Percentiles rank a stretch among this genome's conserved stretches.
phyloP scores from a whole-genome alignment of 2,329 filamentous ascomycete genomes.

The Monosporascus ibericus region DNA sequence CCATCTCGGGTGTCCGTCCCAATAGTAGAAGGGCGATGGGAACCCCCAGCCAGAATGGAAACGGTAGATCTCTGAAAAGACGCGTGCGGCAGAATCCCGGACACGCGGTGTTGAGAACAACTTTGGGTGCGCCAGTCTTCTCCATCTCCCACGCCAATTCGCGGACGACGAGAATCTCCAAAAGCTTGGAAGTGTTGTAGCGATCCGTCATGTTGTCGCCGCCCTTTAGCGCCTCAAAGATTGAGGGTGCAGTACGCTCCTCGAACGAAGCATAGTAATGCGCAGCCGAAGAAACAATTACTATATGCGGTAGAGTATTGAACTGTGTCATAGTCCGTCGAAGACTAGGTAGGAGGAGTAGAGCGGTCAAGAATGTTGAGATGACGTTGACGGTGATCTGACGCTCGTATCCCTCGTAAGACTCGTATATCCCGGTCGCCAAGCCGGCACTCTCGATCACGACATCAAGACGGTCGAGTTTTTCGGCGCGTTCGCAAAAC shows the following conservation, averaged over 20 bases:
- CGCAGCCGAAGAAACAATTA: slow-evolving; percentile 34
- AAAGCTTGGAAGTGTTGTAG: slow-evolving; percentile 30
- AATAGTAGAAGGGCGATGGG: slow-evolving; percentile 15
- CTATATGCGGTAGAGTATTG: slow-evolving; percentile 29
- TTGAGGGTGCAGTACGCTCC: slow-evolving; percentile 22
- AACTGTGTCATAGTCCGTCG: slow-evolving; percentile 26
- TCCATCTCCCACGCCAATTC: slow-evolving; percentile 29
- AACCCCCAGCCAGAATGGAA: slow-evolving; percentile 20
- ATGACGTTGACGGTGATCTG: slow-evolving; percentile 41
- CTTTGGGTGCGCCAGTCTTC: slow-evolving; percentile 22
- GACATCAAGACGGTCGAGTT: slow-evolving; percentile 35
- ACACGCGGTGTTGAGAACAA: slow-evolving; percentile 33
- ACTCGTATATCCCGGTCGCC: slow-evolving; percentile 7
- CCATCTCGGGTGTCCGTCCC: slow-evolving; percentile 32
- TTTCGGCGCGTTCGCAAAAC: slow-evolving; percentile 28
- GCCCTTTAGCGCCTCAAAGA: slow-evolving; percentile 28
- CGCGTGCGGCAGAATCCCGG: slow-evolving; percentile 36
- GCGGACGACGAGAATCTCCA: slow-evolving; percentile 24
- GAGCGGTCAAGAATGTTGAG: slow-evolving; percentile 35
- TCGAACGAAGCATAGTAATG: slow-evolving; percentile 27
- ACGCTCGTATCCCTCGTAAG: slow-evolving; percentile 34
- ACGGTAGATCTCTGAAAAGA: slow-evolving; percentile 29
- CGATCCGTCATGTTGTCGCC: slow-evolving; percentile 24
- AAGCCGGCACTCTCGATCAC: slow-evolving; percentile 37
- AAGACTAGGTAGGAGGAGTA: slow-evolving; percentile 36